phyloP scores from a whole-genome alignment of 345 rosid genomes.

The Gossypium bickii region DNA sequence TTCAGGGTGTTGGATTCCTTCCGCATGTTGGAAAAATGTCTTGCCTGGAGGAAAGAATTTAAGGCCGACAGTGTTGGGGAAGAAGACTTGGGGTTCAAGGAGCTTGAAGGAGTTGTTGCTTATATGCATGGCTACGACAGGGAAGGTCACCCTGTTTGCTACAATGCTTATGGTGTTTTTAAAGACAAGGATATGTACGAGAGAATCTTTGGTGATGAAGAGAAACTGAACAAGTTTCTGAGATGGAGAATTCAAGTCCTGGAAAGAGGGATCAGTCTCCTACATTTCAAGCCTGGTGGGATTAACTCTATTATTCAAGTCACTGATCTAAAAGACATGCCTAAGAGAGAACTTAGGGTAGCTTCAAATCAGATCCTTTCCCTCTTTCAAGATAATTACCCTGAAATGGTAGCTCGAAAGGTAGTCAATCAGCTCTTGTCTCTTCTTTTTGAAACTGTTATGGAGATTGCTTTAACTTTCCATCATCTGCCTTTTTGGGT shows the following conservation, averaged over 20 bases:
- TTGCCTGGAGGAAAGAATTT: slow-evolving; percentile 76
- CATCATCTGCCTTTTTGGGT: slow-evolving; percentile 1
- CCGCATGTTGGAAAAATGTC: slow-evolving; percentile 68
- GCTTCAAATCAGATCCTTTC: slow-evolving; percentile 90
- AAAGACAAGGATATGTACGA: slow-evolving; percentile 79
- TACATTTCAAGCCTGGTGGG: slow-evolving; percentile 93
- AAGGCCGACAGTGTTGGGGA: slow-evolving; percentile 61
- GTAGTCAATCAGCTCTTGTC: slow-evolving; percentile 23
- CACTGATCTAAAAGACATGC: slow-evolving; percentile 97
- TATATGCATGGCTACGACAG: slow-evolving; percentile 85
- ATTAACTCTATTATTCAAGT: slow-evolving; percentile 86
- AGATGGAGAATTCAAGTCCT: slow-evolving; percentile 94
- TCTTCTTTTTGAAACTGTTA: background rate
- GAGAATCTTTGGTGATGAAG: slow-evolving; percentile 86
- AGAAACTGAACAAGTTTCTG: slow-evolving; percentile 68
- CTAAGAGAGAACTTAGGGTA: slow-evolving; percentile 83
- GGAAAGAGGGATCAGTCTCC: slow-evolving; percentile 70
- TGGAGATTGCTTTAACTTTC: background rate
- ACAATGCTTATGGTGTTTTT: slow-evolving; percentile 88
- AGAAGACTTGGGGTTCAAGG: slow-evolving; percentile 84
- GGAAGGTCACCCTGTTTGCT: slow-evolving; percentile 91
- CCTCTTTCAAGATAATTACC: slow-evolving; percentile 93
- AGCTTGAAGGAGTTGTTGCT: slow-evolving; percentile 87
- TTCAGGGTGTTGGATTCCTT: slow-evolving; percentile 65
- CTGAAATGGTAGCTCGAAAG: slow-evolving; percentile 99